Conservation (phyloP, 257 asterid species). For the Knoxia roxburghii region DNA sequence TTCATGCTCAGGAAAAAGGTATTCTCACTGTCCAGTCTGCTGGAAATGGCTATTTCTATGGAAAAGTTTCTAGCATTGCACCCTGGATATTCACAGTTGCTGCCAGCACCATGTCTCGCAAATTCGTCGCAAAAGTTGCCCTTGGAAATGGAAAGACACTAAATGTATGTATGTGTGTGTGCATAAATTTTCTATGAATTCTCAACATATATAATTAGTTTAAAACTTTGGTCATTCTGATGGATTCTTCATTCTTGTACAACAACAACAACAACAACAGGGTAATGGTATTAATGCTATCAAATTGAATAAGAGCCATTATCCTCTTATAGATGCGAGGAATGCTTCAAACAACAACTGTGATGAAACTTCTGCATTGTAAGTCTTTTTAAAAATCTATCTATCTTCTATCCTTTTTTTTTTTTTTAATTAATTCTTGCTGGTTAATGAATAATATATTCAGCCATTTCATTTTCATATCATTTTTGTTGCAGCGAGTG, state of each 20-base stretch:
- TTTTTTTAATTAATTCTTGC: no score
- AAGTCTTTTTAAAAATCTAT: no score
- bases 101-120: slow-evolving; percentile 34
- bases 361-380: accelerated
- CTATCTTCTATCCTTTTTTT: no score
- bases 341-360: slow-evolving; percentile 11
- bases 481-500: slow-evolving; percentile 20
- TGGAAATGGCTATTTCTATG: slow-evolving; percentile 18
- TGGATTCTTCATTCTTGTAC: no score
- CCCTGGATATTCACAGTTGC: slow-evolving; percentile 47
- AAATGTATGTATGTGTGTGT: slow-evolving; percentile 9
- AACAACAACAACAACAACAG: slow-evolving; percentile 22
- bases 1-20: slow-evolving; percentile 30
- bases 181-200: no score
- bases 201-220: no score
- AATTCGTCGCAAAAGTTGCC: slow-evolving; percentile 25
- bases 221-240: no score
- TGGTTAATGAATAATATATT: no score
- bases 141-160: slow-evolving; percentile 36
- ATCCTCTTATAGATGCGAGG: slow-evolving; percentile 24
- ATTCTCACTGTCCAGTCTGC: slow-evolving; percentile 34
- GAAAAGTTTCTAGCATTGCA: slow-evolving; percentile 17
- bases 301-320: slow-evolving; percentile 26
- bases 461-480: no score
- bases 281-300: slow-evolving; percentile 28